phyloP scores from a whole-genome alignment of 352 stramenopile genomes.

The Globisporangium rhizosaccharum region DNA sequence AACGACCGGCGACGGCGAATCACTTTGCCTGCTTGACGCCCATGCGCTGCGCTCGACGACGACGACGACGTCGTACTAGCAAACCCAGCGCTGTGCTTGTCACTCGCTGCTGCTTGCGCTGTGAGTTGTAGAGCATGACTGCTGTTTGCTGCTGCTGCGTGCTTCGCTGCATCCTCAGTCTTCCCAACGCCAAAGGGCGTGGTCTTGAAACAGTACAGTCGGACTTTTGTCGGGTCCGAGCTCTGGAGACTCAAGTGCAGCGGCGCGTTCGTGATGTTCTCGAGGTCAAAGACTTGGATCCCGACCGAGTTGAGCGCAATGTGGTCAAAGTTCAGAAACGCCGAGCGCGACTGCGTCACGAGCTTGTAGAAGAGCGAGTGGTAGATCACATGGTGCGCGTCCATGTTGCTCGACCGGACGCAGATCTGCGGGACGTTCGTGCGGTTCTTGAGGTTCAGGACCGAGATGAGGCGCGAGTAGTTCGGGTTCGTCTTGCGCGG shows the following conservation, averaged over 20 bases:
- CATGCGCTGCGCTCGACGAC: conserved; percentile 2
- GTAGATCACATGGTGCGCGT: conserved; percentile 88
- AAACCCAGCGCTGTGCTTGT: neutral
- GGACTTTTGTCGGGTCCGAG: conserved; percentile 63
- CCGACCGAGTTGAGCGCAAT: conserved; percentile 80
- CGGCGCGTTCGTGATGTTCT: conserved; percentile 84
- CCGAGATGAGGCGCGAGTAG: conserved; percentile 82
- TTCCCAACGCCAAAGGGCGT: conserved; percentile 18
- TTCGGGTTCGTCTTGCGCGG: conserved; percentile 87
- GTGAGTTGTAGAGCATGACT: neutral
- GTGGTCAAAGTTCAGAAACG: conserved; percentile 87
- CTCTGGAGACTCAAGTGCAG: conserved; percentile 77
- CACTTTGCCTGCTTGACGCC: conserved; percentile 21
- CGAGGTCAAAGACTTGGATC: conserved; percentile 85
- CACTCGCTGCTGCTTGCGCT: conserved; percentile 10
- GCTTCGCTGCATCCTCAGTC: neutral
- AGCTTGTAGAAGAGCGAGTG: conserved; percentile 90
- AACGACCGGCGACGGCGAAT: conserved; percentile 70
- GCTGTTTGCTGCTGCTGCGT: neutral
- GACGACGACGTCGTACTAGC: neutral
- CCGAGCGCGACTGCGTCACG: conserved; percentile 75
- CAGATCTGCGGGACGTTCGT: conserved; percentile 82
- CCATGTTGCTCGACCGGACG: conserved; percentile 88
- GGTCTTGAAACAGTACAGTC: conserved; percentile 66
- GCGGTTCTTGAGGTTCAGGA: conserved; percentile 88